phyloP scores from a whole-genome alignment of 2,329 filamentous ascomycete species.

The Penicillium freii region DNA sequence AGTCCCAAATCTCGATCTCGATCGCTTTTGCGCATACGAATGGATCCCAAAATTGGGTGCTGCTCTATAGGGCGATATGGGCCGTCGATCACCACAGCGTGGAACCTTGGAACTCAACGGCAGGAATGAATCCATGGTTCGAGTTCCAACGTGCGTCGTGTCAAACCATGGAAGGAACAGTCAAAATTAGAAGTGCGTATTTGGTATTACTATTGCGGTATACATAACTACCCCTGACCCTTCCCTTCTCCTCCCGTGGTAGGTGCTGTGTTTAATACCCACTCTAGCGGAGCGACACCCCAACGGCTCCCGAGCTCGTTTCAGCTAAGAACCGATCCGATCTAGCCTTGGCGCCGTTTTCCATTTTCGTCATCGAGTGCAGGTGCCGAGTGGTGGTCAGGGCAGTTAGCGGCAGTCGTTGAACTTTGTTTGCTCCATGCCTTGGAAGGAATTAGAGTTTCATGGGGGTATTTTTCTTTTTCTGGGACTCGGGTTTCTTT shows the following conservation, averaged over 20 bases:
- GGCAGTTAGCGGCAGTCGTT: constrained; percentile 17
- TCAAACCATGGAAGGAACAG: not conserved
- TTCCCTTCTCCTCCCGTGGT: not conserved
- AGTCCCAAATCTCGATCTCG: not conserved
- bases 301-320: constrained; percentile 5
- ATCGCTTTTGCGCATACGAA: not conserved
- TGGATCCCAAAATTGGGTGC: constrained; percentile 8
- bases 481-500: not conserved
- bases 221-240: constrained; percentile 6
- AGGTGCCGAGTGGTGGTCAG: constrained; percentile 15
- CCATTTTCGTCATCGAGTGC: constrained; percentile 5
- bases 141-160: not conserved
- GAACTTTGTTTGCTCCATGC: constrained; percentile 9
- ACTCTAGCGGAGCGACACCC: not conserved
- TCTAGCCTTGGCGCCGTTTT: constrained; percentile 10
- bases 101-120: constrained; percentile 22
- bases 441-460: constrained; percentile 3
- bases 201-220: not conserved
- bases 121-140: constrained; percentile 7
- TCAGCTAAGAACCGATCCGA: constrained; percentile 2
- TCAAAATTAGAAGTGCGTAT: not conserved
- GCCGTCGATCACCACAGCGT: constrained; percentile 20
- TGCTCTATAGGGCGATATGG: constrained; percentile 11
- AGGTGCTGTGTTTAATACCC: not conserved
- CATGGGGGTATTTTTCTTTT: not conserved